These are phyloP conservation scores for Cicer bijugum DNA, from an alignment of 306 rosid species.

Conservation along the genomic window DNA sequence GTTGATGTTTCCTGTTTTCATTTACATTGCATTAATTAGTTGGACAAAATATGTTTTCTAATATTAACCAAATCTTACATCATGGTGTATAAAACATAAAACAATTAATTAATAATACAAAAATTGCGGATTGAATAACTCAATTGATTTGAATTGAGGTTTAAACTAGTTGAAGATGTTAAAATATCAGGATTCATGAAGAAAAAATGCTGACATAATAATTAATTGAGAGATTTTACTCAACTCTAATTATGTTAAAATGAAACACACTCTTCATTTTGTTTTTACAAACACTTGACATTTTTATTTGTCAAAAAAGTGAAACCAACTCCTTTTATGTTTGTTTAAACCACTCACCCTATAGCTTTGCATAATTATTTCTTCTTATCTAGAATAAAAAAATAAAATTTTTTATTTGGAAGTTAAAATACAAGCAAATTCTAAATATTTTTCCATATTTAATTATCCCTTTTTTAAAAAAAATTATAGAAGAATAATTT, in stretches of 20 bases:
- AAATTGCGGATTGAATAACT: too few relatives aligned
- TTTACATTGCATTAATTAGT: neutral
- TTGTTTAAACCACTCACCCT: neutral
- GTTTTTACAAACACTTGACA: neutral
- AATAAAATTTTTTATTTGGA: too few relatives aligned
- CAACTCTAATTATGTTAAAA: neutral
- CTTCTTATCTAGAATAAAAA: neutral
- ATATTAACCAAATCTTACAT: neutral
- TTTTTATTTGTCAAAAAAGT: neutral
- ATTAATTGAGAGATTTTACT: too few relatives aligned
- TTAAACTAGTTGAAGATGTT: too few relatives aligned
- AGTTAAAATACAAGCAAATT: neutral
- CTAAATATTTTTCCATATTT: neutral
- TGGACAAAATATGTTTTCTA: neutral
- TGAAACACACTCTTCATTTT: neutral
- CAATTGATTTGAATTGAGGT: too few relatives aligned
- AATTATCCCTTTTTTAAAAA: too few relatives aligned
- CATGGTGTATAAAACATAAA: neutral
- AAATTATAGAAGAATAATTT: too few relatives aligned
- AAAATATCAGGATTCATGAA: too few relatives aligned
- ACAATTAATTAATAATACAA: too few relatives aligned
- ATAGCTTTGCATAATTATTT: neutral
- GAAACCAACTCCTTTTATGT: neutral
- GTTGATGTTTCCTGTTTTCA: conserved; percentile 72
- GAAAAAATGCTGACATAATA: too few relatives aligned